Percentiles rank a stretch among this genome's conserved stretches.
These are phyloP conservation scores for Suillus variegatus DNA, from an alignment of 768 basidiomycete genomes.

Conservation along the genomic window DNA sequence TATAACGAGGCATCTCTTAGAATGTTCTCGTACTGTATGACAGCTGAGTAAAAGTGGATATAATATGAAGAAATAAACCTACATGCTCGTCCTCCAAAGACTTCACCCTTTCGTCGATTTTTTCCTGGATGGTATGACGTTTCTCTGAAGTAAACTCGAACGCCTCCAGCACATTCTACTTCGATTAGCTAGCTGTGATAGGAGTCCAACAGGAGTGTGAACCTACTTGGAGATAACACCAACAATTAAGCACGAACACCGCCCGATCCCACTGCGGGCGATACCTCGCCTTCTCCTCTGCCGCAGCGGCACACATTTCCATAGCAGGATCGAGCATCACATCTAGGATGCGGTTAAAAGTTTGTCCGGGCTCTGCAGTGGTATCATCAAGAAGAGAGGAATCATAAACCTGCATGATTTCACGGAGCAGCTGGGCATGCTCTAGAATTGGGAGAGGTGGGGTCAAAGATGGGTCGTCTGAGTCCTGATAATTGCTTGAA, in stretches of 20 bases:
- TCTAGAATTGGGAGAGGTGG: slow-evolving; percentile 83
- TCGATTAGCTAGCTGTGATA: slow-evolving; percentile 6
- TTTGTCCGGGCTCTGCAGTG: slow-evolving; percentile 17
- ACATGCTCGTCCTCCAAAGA: slow-evolving; percentile 84
- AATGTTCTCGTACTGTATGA: slow-evolving; percentile 20
- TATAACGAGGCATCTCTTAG: slow-evolving; percentile 30
- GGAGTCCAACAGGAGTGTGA: neutral
- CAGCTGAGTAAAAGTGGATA: neutral
- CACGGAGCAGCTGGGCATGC: slow-evolving; percentile 79
- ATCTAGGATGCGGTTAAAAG: slow-evolving; percentile 76
- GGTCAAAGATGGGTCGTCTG: slow-evolving; percentile 66
- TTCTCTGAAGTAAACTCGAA: slow-evolving; percentile 71
- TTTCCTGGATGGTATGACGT: slow-evolving; percentile 52
- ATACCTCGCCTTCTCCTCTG: slow-evolving; percentile 60
- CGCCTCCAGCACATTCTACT: slow-evolving; percentile 62
- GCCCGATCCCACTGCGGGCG: slow-evolving; percentile 75
- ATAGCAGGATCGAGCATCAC: slow-evolving; percentile 85
- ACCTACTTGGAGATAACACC: slow-evolving; percentile 78
- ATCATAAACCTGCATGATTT: slow-evolving; percentile 88
- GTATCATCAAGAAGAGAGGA: slow-evolving; percentile 71
- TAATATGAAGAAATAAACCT: slow-evolving; percentile 27
- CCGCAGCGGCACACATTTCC: slow-evolving; percentile 67
- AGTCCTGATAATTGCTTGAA: slow-evolving; percentile 42
- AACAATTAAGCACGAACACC: slow-evolving; percentile 85
- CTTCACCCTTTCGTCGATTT: slow-evolving; percentile 63